These are phyloP conservation scores for Chaetomiaceae sp. DNA, from an alignment of 2,329 filamentous ascomycete species.

Conservation along the genomic window DNA sequence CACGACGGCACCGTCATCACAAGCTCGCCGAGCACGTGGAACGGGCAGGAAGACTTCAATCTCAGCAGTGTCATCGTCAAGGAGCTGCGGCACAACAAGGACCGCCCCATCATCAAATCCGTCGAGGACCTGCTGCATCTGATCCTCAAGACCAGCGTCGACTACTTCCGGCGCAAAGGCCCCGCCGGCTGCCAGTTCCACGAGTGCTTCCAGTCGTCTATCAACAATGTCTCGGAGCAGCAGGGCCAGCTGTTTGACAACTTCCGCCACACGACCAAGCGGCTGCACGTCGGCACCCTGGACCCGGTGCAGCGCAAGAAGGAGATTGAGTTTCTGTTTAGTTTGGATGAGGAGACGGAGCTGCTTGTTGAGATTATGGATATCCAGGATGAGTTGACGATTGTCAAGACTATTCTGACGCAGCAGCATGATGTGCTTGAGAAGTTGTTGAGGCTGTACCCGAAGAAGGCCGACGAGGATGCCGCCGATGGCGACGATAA, in stretches of 20 bases:
- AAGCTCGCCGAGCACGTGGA: constrained; percentile 13
- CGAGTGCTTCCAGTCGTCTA: constrained; percentile 16
- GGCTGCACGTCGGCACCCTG: constrained; percentile 5
- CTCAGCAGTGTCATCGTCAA: constrained; percentile 6
- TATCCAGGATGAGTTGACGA: constrained; percentile 17
- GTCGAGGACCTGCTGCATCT: constrained; percentile 12
- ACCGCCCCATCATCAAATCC: constrained; percentile 10
- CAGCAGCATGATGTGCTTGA: constrained; percentile 11
- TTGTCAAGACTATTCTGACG: constrained; percentile 13
- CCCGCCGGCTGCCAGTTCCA: constrained; percentile 8
- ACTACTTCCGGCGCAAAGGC: constrained; percentile 13
- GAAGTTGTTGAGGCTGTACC: constrained; percentile 8
- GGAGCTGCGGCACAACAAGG: constrained; percentile 14
- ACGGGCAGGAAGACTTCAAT: constrained; percentile 12
- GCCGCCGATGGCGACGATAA: too few relatives aligned
- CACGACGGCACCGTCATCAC: constrained; percentile 15
- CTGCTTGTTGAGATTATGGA: constrained; percentile 18
- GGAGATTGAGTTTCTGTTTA: constrained; percentile 12
- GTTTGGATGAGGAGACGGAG: constrained; percentile 11
- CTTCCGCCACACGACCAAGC: constrained; percentile 11
- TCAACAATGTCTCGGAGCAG: constrained; percentile 14
- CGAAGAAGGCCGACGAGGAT: constrained; percentile 4
- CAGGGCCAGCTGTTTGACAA: constrained; percentile 9
- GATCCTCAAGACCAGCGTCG: constrained; percentile 10
- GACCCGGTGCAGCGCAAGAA: constrained; percentile 10